Conservation (phyloP, 2,329 filamentous ascomycete species). For the Neofusicoccum sp. region DNA sequence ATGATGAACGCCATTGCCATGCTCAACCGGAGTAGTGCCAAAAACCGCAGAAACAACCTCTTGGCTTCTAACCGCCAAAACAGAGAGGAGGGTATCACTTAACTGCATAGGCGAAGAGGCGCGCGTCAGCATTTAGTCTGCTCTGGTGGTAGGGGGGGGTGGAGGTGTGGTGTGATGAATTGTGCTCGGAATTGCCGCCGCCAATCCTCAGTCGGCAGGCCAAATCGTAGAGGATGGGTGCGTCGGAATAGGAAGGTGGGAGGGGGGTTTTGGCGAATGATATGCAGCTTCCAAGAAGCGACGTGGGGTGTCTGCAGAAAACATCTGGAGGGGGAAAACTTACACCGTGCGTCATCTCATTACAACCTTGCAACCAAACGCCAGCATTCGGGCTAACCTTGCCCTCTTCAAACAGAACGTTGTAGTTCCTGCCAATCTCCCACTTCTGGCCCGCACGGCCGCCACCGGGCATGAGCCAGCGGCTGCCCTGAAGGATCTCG, state of each 20-base stretch:
- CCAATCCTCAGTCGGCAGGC: background rate
- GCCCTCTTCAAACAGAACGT: constrained; percentile 66
- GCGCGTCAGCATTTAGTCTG: constrained; percentile 16
- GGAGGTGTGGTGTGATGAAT: background rate
- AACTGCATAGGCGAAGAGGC: constrained; percentile 51
- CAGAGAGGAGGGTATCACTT: constrained; percentile 78
- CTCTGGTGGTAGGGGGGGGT: background rate
- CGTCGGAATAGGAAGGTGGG: constrained; percentile 2
- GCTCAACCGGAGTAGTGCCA: constrained; percentile 26
- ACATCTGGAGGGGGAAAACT: constrained; percentile 41
- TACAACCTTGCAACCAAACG: constrained; percentile 91
- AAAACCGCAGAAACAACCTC: constrained; percentile 79
- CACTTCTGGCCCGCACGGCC: constrained; percentile 51
- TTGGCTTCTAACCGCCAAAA: constrained; percentile 71
- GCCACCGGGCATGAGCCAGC: constrained; percentile 62
- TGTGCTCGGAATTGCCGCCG: background rate
- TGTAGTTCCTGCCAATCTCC: constrained; percentile 74
- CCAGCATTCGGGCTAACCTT: constrained; percentile 71
- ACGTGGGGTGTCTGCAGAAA: background rate
- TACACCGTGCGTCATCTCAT: constrained; percentile 87
- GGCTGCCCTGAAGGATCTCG: constrained; percentile 65
- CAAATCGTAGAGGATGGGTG: background rate
- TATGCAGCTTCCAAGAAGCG: background rate
- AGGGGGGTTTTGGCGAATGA: background rate
- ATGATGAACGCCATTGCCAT: constrained; percentile 14